phyloP scores from a whole-genome alignment of 805 yeast species.

The Metschnikowia corniflorae region DNA sequence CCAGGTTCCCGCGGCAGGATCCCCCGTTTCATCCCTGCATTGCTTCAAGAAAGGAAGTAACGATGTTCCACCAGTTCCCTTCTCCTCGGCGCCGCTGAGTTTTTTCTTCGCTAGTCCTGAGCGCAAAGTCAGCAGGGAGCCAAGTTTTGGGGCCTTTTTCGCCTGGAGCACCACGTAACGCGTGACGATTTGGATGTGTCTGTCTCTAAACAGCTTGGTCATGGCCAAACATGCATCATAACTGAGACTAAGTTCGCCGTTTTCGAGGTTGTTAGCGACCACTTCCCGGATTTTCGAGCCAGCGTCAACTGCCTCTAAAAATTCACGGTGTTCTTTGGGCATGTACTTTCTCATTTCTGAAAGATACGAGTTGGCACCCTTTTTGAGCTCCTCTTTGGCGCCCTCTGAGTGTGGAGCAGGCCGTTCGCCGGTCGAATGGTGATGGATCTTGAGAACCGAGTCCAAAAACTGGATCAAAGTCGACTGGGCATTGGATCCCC shows the following conservation, averaged over 20 bases:
- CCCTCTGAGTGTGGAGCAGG: slow-evolving; percentile 22
- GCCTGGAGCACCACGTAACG: slow-evolving; percentile 83
- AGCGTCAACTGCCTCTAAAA: slow-evolving; percentile 56
- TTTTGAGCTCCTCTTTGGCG: background rate
- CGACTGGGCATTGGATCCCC: slow-evolving; percentile 94
- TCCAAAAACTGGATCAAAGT: slow-evolving; percentile 87
- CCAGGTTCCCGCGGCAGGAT: slow-evolving; percentile 90
- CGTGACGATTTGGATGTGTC: slow-evolving; percentile 89
- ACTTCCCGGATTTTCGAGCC: slow-evolving; percentile 61
- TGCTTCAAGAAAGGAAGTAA: slow-evolving; percentile 89
- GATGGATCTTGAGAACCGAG: slow-evolving; percentile 69
- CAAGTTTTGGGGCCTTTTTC: slow-evolving; percentile 48
- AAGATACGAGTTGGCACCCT: slow-evolving; percentile 51
- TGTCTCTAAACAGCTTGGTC: slow-evolving; percentile 85
- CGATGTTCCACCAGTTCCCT: slow-evolving; percentile 95
- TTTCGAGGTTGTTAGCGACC: slow-evolving; percentile 43
- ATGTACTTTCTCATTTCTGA: slow-evolving; percentile 82
- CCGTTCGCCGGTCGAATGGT: slow-evolving; percentile 70
- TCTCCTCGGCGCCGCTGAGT: slow-evolving; percentile 48
- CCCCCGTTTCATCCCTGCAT: slow-evolving; percentile 94
- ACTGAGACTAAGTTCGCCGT: slow-evolving; percentile 60
- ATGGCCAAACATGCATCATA: slow-evolving; percentile 89
- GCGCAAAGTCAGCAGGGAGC: slow-evolving; percentile 57
- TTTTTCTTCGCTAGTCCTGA: slow-evolving; percentile 60
- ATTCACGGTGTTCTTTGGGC: slow-evolving; percentile 84